Evolutionary conservation across 2,329 filamentous ascomycete species (phyloP), one percentile per base, ranked within the genome.

Genomic region (Phialemoniopsis sp.): DNA sequence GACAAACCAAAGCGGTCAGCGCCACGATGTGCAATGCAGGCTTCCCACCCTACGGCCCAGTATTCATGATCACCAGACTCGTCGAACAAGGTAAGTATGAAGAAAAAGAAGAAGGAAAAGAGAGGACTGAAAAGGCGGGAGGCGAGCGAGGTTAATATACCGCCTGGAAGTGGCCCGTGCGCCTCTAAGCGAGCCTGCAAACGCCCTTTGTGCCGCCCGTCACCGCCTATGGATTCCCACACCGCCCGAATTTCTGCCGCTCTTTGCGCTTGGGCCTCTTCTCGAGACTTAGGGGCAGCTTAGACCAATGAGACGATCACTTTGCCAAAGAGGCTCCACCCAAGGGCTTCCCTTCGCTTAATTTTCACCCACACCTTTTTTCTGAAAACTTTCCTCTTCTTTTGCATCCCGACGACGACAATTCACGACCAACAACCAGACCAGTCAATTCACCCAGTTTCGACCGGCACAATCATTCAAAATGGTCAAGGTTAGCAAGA

Each of bases 401-500:
- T 21, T 13, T 34, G 21, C 21, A 26, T 26, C 21, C 21, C 21
- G 21, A 26, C 21, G 21, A 26, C 21, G 21, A 26, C 21, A 26
- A 26, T n/a, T n/a, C n/a, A 26, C 21, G 21, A 26, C n/a, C 21
- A 26, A 26, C 6, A 26, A 19, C 31, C 35, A 32, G 46, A 42
- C 7, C 48, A 50, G 49, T 48, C 47, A 13, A 47, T 47, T 21
- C 49, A 4, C 29, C 36, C 26, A 42, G 43, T 3, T 15, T 31
- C 21, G 26, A 36, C 35, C 12, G 14, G 45, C 15, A 44, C 36
- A 13, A 16, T 40, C 16, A 44, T 45, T 50, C 76, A 78, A 67
- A 69, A 87, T 87, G 84, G 78, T 73, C 63, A 87, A 87, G 72
- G 74, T 85, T 66, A 82, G 78, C 73, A 66, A 62, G 60, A 64